Evolutionary conservation across 768 basidiomycete genomes (phyloP).

Genomic region (Leccinellum albellum): DNA sequence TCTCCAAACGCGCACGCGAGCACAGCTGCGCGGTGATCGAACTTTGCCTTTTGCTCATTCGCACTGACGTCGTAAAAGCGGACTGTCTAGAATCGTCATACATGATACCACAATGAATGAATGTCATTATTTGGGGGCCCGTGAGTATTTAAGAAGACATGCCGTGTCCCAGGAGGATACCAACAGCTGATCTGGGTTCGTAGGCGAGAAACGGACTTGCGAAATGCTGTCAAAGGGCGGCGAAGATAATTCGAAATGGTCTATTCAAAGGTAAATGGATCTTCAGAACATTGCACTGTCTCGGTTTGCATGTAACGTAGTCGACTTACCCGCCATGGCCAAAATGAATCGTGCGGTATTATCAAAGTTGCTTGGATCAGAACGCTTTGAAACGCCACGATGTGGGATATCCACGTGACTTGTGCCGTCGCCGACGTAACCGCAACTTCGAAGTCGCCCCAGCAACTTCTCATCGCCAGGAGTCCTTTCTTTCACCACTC

Average conservation of each 20-base stretch:
- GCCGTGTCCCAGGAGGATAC: slow-evolving; percentile 90
- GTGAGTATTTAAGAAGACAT: slow-evolving; percentile 12
- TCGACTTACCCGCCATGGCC: background rate
- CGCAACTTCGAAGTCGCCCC: background rate
- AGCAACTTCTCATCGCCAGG: slow-evolving; percentile 6
- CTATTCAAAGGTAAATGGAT: slow-evolving; percentile 1
- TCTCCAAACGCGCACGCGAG: slow-evolving; percentile 77
- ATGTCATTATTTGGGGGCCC: slow-evolving; percentile 16
- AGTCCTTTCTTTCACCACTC: background rate
- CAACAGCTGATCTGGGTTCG: slow-evolving; percentile 71
- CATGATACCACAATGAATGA: background rate
- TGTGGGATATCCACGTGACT: background rate
- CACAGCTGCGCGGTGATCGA: slow-evolving; percentile 85
- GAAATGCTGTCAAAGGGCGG: slow-evolving; percentile 87
- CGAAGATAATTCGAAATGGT: slow-evolving; percentile 48
- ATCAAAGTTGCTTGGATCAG: too few species aligned
- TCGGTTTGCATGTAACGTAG: background rate
- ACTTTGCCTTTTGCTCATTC: slow-evolving; percentile 72
- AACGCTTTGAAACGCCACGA: too few species aligned
- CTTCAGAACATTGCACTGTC: too few species aligned
- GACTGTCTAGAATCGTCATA: slow-evolving; percentile 50
- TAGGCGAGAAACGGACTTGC: slow-evolving; percentile 75
- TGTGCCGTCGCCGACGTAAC: slow-evolving; percentile 9
- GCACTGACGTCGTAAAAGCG: slow-evolving; percentile 50
- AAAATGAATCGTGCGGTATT: background rate